Conservation (phyloP, 2,329 filamentous ascomycete genomes). For the Claviceps sorghi region DNA sequence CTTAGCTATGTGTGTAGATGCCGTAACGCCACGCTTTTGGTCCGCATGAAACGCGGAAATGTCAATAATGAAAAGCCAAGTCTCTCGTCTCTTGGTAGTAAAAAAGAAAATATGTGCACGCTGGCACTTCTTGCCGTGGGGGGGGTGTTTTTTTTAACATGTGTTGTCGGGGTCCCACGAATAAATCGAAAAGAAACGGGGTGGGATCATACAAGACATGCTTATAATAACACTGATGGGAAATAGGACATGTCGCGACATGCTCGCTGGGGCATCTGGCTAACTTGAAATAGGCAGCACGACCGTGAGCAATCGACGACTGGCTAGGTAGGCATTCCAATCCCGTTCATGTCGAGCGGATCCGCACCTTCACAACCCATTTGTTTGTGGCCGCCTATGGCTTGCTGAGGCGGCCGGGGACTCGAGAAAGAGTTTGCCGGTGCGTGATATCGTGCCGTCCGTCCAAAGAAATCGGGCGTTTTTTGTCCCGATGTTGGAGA, state of each 20-base stretch:
- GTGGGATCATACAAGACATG: not conserved
- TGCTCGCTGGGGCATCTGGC: not conserved
- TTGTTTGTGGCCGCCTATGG: conserved; percentile 28
- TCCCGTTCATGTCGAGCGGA: conserved; percentile 41
- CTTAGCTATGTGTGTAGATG: not conserved
- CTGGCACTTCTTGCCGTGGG: not conserved
- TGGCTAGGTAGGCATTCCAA: conserved; percentile 11
- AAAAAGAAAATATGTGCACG: not conserved
- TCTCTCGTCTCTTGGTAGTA: not conserved
- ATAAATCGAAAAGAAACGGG: no score
- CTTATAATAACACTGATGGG: not conserved
- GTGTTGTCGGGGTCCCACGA: not conserved
- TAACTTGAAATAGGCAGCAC: not conserved
- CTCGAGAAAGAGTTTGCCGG: conserved; percentile 42
- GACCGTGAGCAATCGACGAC: not conserved
- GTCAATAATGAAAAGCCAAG: not conserved
- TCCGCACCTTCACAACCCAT: conserved; percentile 32
- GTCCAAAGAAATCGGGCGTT: conserved; percentile 42
- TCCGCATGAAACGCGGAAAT: not conserved
- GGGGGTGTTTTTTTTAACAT: not conserved
- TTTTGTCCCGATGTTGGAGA: conserved; percentile 24
- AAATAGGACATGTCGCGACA: not conserved
- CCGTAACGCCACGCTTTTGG: not conserved
- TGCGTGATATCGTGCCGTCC: conserved; percentile 38
- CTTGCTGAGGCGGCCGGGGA: conserved; percentile 31